A percentile compares a stretch with the other conserved stretches of the same genome.
Conservation (phyloP, 2,329 filamentous ascomycete species). For the Paecilomyces sp. region DNA sequence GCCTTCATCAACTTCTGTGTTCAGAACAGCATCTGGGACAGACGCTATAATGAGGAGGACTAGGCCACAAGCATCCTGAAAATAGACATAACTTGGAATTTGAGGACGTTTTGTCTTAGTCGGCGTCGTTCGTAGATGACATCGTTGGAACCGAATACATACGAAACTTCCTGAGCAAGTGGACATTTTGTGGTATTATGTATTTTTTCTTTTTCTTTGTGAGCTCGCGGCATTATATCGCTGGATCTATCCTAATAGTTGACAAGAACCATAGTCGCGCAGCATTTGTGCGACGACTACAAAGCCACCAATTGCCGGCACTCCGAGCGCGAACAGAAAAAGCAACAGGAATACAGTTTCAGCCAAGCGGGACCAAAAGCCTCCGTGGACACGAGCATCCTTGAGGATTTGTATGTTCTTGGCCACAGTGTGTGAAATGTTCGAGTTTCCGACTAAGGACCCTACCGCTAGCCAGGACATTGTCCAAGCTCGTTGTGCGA, state of each 20-base stretch:
- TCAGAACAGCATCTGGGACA: constrained; percentile 43
- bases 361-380: neutral
- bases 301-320: neutral
- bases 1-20: constrained; percentile 55
- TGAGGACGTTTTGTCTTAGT: neutral
- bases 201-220: neutral
- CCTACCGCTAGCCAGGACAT: constrained; percentile 17
- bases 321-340: constrained; percentile 1
- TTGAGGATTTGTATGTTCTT: neutral
- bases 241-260: neutral
- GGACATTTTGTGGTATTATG: neutral
- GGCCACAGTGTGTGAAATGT: neutral
- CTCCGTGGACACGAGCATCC: neutral
- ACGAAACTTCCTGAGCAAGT: neutral
- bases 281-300: neutral
- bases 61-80: neutral
- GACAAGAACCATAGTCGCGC: neutral
- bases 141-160: neutral
- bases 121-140: neutral
- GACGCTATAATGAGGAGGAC: neutral
- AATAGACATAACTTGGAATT: neutral
- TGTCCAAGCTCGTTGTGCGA: constrained; percentile 14
- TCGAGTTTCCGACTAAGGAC: neutral
- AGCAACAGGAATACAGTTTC: neutral
- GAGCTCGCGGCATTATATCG: neutral